Evolutionary conservation across 345 rosid species (phyloP).

Genomic region (Kandelia obovata): DNA sequence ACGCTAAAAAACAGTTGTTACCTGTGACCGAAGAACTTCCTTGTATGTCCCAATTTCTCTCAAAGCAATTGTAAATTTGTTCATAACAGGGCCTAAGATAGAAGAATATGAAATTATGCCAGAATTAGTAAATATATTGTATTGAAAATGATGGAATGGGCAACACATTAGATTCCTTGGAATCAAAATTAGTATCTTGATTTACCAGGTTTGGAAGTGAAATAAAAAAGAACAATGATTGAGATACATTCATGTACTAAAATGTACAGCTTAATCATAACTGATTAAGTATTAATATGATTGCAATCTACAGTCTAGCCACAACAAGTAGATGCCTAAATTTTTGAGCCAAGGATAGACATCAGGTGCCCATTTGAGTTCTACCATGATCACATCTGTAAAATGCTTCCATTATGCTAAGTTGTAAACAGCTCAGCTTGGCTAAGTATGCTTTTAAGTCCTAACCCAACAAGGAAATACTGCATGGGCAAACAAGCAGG

Average conservation of each 20-base stretch:
- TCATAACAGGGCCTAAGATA: slow-evolving; percentile 61
- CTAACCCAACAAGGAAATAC: too few relatives aligned
- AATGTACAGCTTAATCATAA: slow-evolving; percentile 1
- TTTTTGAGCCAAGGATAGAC: too few relatives aligned
- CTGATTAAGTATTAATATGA: slow-evolving; percentile 9
- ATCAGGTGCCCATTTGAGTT: too few relatives aligned
- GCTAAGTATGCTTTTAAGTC: too few relatives aligned
- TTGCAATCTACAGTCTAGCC: too few relatives aligned
- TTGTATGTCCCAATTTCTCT: slow-evolving; percentile 71
- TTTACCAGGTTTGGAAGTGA: neutral
- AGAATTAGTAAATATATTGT: too few relatives aligned
- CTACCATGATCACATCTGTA: too few relatives aligned
- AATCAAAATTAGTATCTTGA: neutral
- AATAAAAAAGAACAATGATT: neutral
- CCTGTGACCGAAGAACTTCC: slow-evolving; percentile 81
- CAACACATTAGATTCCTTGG: slow-evolving; percentile 4
- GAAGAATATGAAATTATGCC: neutral
- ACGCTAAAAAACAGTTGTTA: slow-evolving; percentile 19
- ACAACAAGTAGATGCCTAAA: too few relatives aligned
- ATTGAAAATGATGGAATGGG: slow-evolving; percentile 2
- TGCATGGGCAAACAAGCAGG: too few relatives aligned
- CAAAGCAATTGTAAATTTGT: slow-evolving; percentile 63
- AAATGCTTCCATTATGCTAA: too few relatives aligned
- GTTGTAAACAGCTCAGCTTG: too few relatives aligned
- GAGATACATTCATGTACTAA: neutral